Base-by-base conservation (phyloP, 345 rosid species). In the Linum trigynum region DNA sequence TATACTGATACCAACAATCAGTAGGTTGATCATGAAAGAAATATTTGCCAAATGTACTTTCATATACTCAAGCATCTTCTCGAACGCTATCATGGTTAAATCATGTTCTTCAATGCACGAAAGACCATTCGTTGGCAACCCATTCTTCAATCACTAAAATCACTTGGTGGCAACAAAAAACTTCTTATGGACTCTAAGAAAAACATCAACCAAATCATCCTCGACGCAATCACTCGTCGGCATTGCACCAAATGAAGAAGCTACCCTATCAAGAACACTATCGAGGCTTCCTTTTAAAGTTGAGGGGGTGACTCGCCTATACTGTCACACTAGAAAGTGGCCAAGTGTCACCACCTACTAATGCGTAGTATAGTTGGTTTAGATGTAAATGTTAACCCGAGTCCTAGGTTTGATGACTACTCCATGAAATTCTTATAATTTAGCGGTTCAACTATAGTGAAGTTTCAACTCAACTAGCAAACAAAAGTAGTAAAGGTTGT, bases 21-120 rank as follows among this genome's bases (percentile, higher is more conserved):
- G 32, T 23, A 23, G 32, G 32, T 23, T 23, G 32, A 23, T 23
- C 32, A 55, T 38, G 66, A n/a, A 55, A 50, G 12, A 48, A 36
- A 50, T 9, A 35, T 16, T 6, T 1, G 0, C 32, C 61, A 11
- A 23, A 14, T 63, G 64, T 12, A 78, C 96, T 84, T 78, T 88
- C 97, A 94, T 94, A 72, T 88, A 94, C 81, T 90, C 97, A 2
- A 90, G 76, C 96, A 94, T 86, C 77, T 88, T 90, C 82, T 86
- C 95, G 66, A 94, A 86, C 53, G 85, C 85, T 57, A 85, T 91
- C 39, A 70, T 71, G 75, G 89, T 90, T 78, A 94, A 72, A 76
- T 86, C 97, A 78, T 75, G 96, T 75, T 94, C 99, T 85, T 86
- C 88, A 10, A 94, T 83, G 72, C 75, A 88, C 0, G 92, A 92